These are phyloP conservation scores for Tetrapisispora fleetii DNA, from an alignment of 805 yeast species.

Conservation along the genomic window DNA sequence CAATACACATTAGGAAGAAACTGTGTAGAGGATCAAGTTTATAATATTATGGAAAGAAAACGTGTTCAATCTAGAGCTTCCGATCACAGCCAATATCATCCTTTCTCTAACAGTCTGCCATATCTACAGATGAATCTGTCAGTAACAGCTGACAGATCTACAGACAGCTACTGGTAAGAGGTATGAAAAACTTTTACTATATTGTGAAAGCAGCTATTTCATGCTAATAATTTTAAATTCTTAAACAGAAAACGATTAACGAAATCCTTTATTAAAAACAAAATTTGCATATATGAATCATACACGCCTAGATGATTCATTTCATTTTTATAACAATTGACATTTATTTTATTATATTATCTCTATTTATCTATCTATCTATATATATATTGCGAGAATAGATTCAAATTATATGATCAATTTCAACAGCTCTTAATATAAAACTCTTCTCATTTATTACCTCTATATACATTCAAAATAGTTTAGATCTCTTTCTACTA, in stretches of 20 bases:
- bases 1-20: background rate
- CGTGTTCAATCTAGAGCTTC: background rate
- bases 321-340: background rate
- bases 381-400: background rate
- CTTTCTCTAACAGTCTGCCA: constrained; percentile 5
- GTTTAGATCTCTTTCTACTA: background rate
- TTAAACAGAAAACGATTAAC: background rate
- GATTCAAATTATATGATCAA: no score
- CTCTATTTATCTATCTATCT: background rate
- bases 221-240: background rate
- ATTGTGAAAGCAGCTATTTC: background rate
- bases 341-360: background rate
- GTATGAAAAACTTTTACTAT: background rate
- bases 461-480: no score
- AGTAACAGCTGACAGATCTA: constrained; percentile 14
- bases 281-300: background rate
- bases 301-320: background rate
- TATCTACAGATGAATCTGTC: constrained; percentile 13
- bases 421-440: background rate
- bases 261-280: background rate
- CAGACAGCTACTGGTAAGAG: constrained; percentile 1
- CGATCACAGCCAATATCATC: constrained; percentile 3
- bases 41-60: background rate
- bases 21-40: background rate
- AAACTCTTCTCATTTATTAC: background rate